Evolutionary conservation across 1,139 yeast genomes (phyloP).

Genomic region (Saccharomyces uvarum): DNA sequence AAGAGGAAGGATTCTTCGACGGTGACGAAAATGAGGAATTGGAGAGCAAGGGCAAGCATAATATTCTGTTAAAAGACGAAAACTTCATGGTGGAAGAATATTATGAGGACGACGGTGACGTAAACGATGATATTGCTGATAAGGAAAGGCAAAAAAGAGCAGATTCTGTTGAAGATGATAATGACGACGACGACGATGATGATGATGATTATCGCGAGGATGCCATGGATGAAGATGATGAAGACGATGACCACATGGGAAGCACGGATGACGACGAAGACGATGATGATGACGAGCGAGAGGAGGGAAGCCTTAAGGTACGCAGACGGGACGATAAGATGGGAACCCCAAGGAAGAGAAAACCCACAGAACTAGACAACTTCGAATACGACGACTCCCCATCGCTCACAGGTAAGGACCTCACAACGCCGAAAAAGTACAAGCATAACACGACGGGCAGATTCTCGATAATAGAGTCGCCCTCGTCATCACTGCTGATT

Average conservation of each 20-base stretch:
- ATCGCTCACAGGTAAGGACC: conserved; percentile 5
- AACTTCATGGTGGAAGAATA: conserved; percentile 23
- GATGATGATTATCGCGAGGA: conserved; percentile 15
- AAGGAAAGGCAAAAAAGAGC: neutral
- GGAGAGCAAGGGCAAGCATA: neutral
- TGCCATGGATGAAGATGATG: conserved; percentile 16
- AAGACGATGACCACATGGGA: conserved; percentile 14
- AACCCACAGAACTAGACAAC: conserved; percentile 24
- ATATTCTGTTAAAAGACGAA: conserved; percentile 5
- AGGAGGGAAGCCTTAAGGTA: conserved; percentile 1
- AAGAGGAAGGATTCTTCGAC: conserved; percentile 8
- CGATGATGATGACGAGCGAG: conserved; percentile 10
- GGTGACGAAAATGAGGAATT: conserved; percentile 4
- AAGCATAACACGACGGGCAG: conserved; percentile 8
- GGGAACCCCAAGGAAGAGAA: conserved; percentile 20
- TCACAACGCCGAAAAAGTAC: conserved; percentile 23
- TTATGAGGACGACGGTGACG: conserved; percentile 18
- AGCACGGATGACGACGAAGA: conserved; percentile 11
- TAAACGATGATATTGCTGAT: conserved; percentile 11
- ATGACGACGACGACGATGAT: conserved; percentile 14
- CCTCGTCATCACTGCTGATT: neutral
- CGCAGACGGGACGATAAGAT: conserved; percentile 2
- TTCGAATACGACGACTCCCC: conserved; percentile 15
- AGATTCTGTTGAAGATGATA: conserved; percentile 6
- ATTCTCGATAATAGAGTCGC: neutral